Evolutionary conservation across 176 grass and related monocot species (phyloP).

Genomic region (Secale cereale): DNA sequence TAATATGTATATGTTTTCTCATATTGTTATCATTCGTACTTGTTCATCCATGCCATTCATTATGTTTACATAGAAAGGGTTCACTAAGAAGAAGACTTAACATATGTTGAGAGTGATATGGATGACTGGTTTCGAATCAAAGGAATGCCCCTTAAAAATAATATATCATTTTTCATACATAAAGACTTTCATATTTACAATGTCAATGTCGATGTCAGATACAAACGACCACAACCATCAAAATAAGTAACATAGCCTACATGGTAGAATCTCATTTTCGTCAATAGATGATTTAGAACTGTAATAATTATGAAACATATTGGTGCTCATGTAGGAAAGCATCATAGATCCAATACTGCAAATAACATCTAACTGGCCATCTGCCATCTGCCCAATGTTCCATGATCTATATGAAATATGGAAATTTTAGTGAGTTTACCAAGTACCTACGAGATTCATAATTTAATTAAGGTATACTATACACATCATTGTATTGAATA

Average conservation of each 20-base stretch:
- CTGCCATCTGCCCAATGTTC: not conserved
- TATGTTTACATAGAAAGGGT: too few relatives aligned
- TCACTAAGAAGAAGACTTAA: too few relatives aligned
- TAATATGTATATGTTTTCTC: too few relatives aligned
- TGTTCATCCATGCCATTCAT: too few relatives aligned
- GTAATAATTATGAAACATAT: not conserved
- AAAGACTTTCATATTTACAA: not conserved
- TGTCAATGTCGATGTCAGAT: not conserved
- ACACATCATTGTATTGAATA: not conserved
- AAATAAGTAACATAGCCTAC: not conserved
- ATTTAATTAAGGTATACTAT: not conserved
- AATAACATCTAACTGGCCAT: not conserved
- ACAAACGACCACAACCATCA: slow-evolving; percentile 4
- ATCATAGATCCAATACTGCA: not conserved
- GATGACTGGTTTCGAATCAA: not conserved
- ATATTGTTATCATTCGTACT: too few relatives aligned
- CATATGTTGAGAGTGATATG: not conserved
- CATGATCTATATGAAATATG: not conserved
- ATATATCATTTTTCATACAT: not conserved
- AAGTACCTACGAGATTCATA: not conserved
- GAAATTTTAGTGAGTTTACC: not conserved
- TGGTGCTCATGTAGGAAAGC: not conserved
- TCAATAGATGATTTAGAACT: not conserved
- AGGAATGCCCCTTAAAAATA: not conserved
- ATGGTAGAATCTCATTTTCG: not conserved